phyloP scores from a whole-genome alignment of 2,329 filamentous ascomycete genomes.

The Hymenoscyphus occultus region DNA sequence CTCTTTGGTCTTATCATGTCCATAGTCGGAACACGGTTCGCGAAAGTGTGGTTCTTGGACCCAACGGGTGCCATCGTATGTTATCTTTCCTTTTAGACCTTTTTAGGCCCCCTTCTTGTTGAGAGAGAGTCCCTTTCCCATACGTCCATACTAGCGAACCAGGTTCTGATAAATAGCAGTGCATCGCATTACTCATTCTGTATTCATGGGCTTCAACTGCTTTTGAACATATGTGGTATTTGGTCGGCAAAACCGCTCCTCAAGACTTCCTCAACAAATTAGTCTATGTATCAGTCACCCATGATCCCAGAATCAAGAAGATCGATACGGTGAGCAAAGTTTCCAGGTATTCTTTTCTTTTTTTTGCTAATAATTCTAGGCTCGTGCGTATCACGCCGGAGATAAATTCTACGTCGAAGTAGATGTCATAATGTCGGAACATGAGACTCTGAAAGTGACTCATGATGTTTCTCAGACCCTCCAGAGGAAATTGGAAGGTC shows the following conservation, averaged over 20 bases:
- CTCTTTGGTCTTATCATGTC: slow-evolving; percentile 85
- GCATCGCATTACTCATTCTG: slow-evolving; percentile 78
- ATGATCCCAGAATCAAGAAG: slow-evolving; percentile 80
- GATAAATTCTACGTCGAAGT: slow-evolving; percentile 83
- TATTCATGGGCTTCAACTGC: slow-evolving; percentile 75
- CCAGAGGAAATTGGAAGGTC: slow-evolving; percentile 81
- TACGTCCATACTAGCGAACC: too few relatives aligned
- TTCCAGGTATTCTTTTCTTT: not conserved
- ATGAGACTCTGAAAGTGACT: slow-evolving; percentile 71
- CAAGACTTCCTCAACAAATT: slow-evolving; percentile 82
- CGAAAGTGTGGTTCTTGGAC: slow-evolving; percentile 75
- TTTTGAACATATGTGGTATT: slow-evolving; percentile 72
- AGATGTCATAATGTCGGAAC: slow-evolving; percentile 78
- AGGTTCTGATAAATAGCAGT: slow-evolving; percentile 58
- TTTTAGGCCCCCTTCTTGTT: too few relatives aligned
- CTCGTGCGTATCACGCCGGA: slow-evolving; percentile 77
- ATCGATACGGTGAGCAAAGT: slow-evolving; percentile 66
- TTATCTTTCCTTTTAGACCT: too few relatives aligned
- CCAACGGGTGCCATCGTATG: slow-evolving; percentile 65
- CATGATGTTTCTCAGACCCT: slow-evolving; percentile 76
- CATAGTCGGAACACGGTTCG: slow-evolving; percentile 66
- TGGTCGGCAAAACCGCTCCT: slow-evolving; percentile 74
- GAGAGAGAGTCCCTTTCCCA: too few relatives aligned
- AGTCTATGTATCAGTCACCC: slow-evolving; percentile 89
- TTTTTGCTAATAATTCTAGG: slow-evolving; percentile 12